phyloP scores from a whole-genome alignment of 345 rosid genomes.

The Acer yangbiense region DNA sequence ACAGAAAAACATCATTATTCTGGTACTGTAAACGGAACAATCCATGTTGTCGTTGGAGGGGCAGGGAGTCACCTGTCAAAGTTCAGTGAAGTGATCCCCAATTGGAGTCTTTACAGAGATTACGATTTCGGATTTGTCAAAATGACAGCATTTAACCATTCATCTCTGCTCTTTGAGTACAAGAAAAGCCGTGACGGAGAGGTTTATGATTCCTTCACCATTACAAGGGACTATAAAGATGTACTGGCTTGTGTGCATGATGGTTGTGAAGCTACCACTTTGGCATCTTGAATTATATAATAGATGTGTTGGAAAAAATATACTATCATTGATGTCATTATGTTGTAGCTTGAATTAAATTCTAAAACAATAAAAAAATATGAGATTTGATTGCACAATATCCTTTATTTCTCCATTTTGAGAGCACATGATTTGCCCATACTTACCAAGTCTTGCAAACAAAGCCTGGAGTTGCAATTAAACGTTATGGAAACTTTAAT shows the following conservation, averaged over 20 bases:
- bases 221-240: constrained; percentile 83
- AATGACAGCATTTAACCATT: constrained; percentile 73
- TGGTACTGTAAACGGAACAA: constrained; percentile 72
- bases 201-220: constrained; percentile 79
- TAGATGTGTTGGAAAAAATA: background rate
- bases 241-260: constrained; percentile 79
- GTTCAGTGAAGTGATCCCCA: constrained; percentile 52
- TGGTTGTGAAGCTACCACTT: constrained; percentile 67
- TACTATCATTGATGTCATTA: background rate
- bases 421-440: too few relatives aligned
- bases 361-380: background rate
- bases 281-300: constrained; percentile 46
- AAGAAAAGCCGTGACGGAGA: constrained; percentile 76
- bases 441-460: too few relatives aligned
- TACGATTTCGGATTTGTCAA: constrained; percentile 84
- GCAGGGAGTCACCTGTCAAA: constrained; percentile 72
- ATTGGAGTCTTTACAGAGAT: constrained; percentile 81
- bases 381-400: background rate
- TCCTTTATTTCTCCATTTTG: too few relatives aligned
- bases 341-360: background rate
- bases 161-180: constrained; percentile 86
- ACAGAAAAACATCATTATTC: constrained; percentile 56
- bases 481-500: too few relatives aligned
- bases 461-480: too few relatives aligned
- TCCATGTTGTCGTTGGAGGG: constrained; percentile 90